Conservation (phyloP, 2,329 filamentous ascomycete species). For the Microdochium trichocladiopsis region DNA sequence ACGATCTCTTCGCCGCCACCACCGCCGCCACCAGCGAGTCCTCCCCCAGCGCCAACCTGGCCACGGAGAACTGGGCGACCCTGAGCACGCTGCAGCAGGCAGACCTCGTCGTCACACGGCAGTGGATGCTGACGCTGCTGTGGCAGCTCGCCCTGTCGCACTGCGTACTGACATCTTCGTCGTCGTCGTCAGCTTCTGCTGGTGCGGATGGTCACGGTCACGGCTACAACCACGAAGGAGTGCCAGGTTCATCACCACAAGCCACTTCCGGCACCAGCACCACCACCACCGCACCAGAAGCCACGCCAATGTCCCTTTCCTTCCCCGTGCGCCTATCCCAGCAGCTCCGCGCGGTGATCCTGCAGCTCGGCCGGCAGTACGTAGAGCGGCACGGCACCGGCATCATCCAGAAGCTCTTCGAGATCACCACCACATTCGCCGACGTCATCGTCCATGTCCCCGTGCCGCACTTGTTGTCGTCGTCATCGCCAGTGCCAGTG, state of each 20-base stretch:
- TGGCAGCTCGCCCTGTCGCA: constrained; percentile 44
- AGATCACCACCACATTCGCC: constrained; percentile 40
- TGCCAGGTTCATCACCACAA: too few species aligned
- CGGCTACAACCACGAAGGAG: neutral
- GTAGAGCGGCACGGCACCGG: constrained; percentile 37
- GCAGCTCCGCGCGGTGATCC: constrained; percentile 32
- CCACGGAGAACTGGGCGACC: neutral
- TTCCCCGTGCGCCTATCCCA: constrained; percentile 35
- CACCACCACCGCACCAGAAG: neutral
- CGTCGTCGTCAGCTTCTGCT: neutral
- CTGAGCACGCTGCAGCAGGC: constrained; percentile 30
- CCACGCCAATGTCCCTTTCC: constrained; percentile 35
- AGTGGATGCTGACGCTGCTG: constrained; percentile 38
- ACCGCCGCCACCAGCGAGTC: neutral
- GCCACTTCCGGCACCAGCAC: too few species aligned
- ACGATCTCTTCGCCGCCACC: neutral
- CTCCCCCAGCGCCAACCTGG: neutral
- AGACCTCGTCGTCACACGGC: constrained; percentile 39
- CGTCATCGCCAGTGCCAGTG: too few species aligned
- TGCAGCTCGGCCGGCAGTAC: constrained; percentile 29
- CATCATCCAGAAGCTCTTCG: constrained; percentile 39
- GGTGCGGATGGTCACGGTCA: neutral
- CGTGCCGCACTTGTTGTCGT: neutral
- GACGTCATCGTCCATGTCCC: constrained; percentile 38
- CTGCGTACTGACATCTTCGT: constrained; percentile 20